These are phyloP conservation scores for Chaetomium olivaceum DNA, from an alignment of 2,329 filamentous ascomycete genomes.

Conservation along the genomic window DNA sequence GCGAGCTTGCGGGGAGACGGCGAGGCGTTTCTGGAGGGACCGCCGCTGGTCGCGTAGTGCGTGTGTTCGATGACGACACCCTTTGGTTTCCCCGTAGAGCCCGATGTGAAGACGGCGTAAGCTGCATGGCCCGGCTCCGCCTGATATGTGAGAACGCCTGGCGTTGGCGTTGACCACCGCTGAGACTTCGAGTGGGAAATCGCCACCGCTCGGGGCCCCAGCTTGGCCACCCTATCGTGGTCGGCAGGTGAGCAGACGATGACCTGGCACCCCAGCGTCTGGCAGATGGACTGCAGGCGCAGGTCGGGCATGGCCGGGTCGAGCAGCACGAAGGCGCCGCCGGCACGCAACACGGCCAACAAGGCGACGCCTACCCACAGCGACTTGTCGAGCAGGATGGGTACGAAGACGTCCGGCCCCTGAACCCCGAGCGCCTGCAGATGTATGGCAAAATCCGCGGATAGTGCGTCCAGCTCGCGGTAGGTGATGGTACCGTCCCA, in stretches of 20 bases:
- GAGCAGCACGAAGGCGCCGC: neutral
- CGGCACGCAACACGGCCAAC: neutral
- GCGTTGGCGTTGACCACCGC: neutral
- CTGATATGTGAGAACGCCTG: neutral
- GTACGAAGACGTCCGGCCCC: slow-evolving; percentile 2
- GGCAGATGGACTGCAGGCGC: neutral
- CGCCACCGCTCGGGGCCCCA: slow-evolving; percentile 2
- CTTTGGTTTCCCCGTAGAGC: neutral
- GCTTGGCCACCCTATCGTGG: neutral
- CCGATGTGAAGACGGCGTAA: slow-evolving; percentile 1
- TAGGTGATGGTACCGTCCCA: neutral
- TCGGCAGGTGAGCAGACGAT: neutral
- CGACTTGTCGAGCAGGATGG: neutral
- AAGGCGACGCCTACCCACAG: neutral
- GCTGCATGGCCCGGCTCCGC: neutral
- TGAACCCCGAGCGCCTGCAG: slow-evolving; percentile 1
- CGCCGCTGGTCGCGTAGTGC: slow-evolving; percentile 1
- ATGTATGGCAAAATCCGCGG: neutral
- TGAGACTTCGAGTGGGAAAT: neutral
- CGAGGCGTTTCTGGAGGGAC: slow-evolving; percentile 2
- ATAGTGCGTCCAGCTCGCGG: slow-evolving; percentile 1
- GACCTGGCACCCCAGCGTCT: neutral
- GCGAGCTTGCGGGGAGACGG: neutral
- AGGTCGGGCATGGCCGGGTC: neutral
- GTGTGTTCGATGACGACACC: neutral